A percentile compares a stretch with the other conserved stretches of the same genome.
Evolutionary conservation across 2,329 filamentous ascomycete species (phyloP).

Genomic region (Colletotrichum gigasporum): DNA sequence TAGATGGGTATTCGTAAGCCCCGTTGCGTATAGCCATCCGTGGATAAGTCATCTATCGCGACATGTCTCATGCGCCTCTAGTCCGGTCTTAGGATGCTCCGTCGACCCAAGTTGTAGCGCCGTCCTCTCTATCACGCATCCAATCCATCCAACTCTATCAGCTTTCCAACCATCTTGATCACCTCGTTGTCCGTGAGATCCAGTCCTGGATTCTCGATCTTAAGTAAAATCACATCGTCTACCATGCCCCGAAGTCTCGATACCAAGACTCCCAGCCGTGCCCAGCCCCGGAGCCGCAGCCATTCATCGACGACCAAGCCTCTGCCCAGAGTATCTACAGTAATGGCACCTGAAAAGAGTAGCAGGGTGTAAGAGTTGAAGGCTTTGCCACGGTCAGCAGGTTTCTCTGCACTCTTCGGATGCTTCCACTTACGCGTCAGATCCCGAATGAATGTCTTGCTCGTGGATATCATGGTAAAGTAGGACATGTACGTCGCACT

Average conservation of each 20-base stretch:
- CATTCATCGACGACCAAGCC: constrained; percentile 93
- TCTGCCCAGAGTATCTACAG: constrained; percentile 85
- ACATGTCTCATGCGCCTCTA: no score
- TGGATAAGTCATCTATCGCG: no score
- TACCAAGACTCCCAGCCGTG: constrained; percentile 90
- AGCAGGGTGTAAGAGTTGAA: constrained; percentile 91
- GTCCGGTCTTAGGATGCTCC: no score
- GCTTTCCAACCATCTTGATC: constrained; percentile 77
- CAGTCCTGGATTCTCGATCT: constrained; percentile 78
- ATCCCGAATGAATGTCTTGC: constrained; percentile 91
- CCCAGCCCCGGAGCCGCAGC: constrained; percentile 89
- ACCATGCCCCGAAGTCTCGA: constrained; percentile 85
- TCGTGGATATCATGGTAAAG: constrained; percentile 91
- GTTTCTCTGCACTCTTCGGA: not conserved
- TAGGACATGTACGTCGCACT: constrained; percentile 85
- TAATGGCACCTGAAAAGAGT: constrained; percentile 86
- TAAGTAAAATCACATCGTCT: constrained; percentile 82
- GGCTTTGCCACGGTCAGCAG: constrained; percentile 53
- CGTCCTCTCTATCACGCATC: constrained; percentile 60
- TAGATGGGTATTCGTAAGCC: no score
- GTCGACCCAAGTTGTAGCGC: not conserved
- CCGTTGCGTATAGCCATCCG: no score
- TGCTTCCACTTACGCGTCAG: constrained; percentile 76
- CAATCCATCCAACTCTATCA: constrained; percentile 91
- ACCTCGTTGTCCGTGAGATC: constrained; percentile 71